These are phyloP conservation scores for Ascocoryne sarcoides DNA, from an alignment of 2,329 filamentous ascomycete genomes.

Conservation along the genomic window DNA sequence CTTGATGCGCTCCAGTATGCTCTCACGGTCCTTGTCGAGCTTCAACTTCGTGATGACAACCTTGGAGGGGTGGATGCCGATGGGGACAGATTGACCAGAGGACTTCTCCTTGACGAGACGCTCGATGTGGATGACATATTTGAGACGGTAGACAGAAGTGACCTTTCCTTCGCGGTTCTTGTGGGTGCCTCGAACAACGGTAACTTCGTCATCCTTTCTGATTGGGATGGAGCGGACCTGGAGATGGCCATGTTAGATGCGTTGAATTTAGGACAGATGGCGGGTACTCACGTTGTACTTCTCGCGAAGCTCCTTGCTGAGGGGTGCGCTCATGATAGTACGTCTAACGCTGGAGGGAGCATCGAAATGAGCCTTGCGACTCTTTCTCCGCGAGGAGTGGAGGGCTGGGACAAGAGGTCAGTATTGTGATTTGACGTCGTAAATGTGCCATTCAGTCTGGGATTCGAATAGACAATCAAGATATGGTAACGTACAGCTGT, in stretches of 20 bases:
- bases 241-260: conserved; percentile 7
- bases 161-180: conserved; percentile 99
- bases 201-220: conserved; percentile 95
- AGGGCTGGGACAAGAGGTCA: conserved; percentile 39
- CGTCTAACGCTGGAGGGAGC: conserved; percentile 91
- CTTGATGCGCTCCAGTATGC: conserved; percentile 79
- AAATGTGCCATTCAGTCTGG: background rate
- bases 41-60: conserved; percentile 98
- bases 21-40: conserved; percentile 91
- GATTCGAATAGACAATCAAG: conserved; percentile 1
- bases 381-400: conserved; percentile 90
- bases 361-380: conserved; percentile 95
- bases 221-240: conserved; percentile 92
- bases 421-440: conserved; percentile 1
- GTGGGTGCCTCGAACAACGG: conserved; percentile 83
- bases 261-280: background rate
- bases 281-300: conserved; percentile 85
- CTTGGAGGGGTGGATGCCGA: conserved; percentile 93
- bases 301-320: conserved; percentile 95
- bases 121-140: conserved; percentile 96
- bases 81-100: conserved; percentile 89
- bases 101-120: conserved; percentile 95
- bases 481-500: conserved; percentile 40
- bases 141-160: conserved; percentile 94
- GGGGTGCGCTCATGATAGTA: conserved; percentile 91